Evolutionary conservation across 2,329 filamentous ascomycete species (phyloP).

Genomic region (Colletotrichum echinochloae): DNA sequence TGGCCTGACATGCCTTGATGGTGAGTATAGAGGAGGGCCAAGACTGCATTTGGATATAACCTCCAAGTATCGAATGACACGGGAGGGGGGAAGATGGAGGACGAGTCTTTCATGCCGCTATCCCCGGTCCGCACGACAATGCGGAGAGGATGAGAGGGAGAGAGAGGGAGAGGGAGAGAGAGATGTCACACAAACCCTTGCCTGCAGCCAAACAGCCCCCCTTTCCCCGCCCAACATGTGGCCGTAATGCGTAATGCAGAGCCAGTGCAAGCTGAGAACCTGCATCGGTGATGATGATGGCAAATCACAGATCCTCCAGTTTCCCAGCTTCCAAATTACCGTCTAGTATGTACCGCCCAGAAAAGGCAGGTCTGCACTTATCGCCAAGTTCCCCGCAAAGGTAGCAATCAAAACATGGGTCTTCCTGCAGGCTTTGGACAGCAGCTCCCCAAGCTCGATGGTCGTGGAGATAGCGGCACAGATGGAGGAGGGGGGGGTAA

Average conservation of each 20-base stretch:
- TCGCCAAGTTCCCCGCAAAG: background rate
- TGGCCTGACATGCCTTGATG: background rate
- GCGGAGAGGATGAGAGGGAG: background rate
- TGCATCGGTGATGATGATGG: slow-evolving; percentile 1
- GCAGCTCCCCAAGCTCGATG: background rate
- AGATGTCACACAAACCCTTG: background rate
- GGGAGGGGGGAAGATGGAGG: background rate
- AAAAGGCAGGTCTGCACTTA: background rate
- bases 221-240: background rate
- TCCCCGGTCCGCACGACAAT: background rate
- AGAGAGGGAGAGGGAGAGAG: background rate
- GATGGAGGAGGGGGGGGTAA: too few relatives aligned
- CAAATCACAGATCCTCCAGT: background rate
- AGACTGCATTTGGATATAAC: background rate
- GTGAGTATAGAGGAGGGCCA: background rate
- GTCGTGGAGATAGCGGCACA: background rate
- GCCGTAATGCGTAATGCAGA: slow-evolving; percentile 3
- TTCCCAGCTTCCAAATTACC: background rate
- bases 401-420: background rate
- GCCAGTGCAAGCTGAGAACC: slow-evolving; percentile 4
- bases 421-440: background rate
- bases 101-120: background rate
- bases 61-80: background rate
- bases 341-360: background rate
- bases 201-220: background rate